phyloP scores from a whole-genome alignment of 768 basidiomycete species.

The Tulasnella sp. region DNA sequence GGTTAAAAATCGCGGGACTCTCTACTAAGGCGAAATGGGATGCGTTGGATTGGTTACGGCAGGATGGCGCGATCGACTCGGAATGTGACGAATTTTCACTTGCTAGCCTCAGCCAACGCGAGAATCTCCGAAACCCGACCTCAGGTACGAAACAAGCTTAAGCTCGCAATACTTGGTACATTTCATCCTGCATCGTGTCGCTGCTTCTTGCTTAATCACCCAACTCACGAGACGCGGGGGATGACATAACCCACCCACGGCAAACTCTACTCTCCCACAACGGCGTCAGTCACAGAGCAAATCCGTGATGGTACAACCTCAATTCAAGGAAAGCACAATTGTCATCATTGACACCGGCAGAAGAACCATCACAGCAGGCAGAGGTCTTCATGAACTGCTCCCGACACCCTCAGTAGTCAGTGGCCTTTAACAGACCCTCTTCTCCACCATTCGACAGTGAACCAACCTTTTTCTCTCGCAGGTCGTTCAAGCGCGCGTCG shows the following conservation, averaged over 20 bases:
- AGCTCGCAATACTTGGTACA: not conserved
- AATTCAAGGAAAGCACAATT: constrained; percentile 70
- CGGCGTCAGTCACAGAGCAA: constrained; percentile 1
- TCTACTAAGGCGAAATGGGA: not conserved
- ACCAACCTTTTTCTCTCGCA: constrained; percentile 29
- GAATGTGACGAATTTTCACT: not conserved
- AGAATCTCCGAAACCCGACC: not conserved
- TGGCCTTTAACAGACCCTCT: constrained; percentile 41
- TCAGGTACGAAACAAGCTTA: not conserved
- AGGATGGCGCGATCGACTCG: constrained; percentile 1
- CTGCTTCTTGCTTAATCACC: too few species aligned
- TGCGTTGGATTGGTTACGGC: not conserved
- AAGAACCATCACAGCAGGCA: constrained; percentile 61
- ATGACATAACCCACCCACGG: not conserved
- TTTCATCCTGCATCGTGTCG: not conserved
- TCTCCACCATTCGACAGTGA: not conserved
- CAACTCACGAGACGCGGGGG: not conserved
- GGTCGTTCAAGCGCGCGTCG: constrained; percentile 77
- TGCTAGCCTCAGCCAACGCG: not conserved
- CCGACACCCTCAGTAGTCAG: constrained; percentile 52
- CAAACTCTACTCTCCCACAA: not conserved
- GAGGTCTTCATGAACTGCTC: constrained; percentile 74
- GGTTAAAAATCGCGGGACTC: not conserved
- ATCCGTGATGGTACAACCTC: constrained; percentile 13
- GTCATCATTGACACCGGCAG: constrained; percentile 74